Evolutionary conservation across 768 basidiomycete species (phyloP).

Genomic region (Boletus huronensis): DNA sequence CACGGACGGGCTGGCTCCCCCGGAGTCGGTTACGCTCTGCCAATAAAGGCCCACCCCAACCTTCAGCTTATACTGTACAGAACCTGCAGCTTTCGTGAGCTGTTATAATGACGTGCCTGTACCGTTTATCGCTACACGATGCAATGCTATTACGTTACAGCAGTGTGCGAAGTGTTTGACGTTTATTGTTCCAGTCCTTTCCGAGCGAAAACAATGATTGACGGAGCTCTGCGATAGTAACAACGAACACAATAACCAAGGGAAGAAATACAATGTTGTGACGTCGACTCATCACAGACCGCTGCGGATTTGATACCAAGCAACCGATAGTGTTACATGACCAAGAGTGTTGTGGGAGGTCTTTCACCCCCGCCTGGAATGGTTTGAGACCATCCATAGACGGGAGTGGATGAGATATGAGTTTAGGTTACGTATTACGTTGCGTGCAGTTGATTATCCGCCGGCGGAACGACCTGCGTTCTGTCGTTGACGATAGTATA

Average conservation of each 20-base stretch:
- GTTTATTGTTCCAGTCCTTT: constrained; percentile 12
- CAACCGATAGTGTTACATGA: constrained; percentile 24
- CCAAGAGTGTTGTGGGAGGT: constrained; percentile 23
- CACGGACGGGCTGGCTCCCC: constrained; percentile 29
- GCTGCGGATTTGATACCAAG: constrained; percentile 16
- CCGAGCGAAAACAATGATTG: constrained; percentile 5
- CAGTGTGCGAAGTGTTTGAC: background rate
- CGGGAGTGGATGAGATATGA: constrained; percentile 19
- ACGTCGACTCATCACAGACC: constrained; percentile 8
- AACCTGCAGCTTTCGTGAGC: constrained; percentile 20
- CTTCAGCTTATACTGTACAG: constrained; percentile 19
- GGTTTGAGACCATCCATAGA: constrained; percentile 6
- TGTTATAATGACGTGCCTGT: constrained; percentile 2
- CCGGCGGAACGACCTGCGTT: constrained; percentile 29
- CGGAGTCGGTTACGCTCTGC: constrained; percentile 16
- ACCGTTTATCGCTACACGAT: background rate
- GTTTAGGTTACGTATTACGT: constrained; percentile 33
- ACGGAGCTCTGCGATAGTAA: constrained; percentile 8
- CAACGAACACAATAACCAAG: constrained; percentile 12
- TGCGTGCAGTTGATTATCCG: constrained; percentile 25
- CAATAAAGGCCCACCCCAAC: constrained; percentile 6
- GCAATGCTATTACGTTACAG: constrained; percentile 9
- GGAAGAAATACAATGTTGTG: constrained; percentile 12
- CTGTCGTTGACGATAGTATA: constrained; percentile 26
- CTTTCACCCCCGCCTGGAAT: constrained; percentile 13